phyloP scores from a whole-genome alignment of 768 basidiomycete species.

The Leccinum truebloodii region DNA sequence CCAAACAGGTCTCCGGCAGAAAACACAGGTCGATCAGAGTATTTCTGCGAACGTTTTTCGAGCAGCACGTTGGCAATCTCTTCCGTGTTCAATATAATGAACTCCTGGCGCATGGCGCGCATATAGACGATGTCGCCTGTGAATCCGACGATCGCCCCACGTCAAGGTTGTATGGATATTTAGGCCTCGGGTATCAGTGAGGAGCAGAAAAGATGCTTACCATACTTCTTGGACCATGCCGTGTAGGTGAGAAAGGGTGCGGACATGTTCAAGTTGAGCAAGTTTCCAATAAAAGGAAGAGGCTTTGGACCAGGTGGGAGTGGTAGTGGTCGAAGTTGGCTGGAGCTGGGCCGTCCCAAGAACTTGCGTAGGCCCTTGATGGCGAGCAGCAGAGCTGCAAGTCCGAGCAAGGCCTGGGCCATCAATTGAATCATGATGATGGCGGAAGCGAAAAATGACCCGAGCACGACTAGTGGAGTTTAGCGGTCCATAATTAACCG shows the following conservation, averaged over 20 bases:
- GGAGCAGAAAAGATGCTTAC: background rate
- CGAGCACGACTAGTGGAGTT: no score
- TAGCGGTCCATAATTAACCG: no score
- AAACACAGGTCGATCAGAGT: background rate
- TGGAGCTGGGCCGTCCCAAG: background rate
- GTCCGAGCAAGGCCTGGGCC: background rate
- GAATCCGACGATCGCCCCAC: background rate
- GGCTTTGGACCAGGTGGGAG: background rate
- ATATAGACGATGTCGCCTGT: background rate
- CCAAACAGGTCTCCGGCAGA: conserved; percentile 12
- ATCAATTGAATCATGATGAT: background rate
- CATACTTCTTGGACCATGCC: background rate
- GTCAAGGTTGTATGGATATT: background rate
- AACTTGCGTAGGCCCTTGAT: background rate
- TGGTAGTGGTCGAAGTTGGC: background rate
- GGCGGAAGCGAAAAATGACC: no score
- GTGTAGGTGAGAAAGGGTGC: background rate
- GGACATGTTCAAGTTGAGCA: background rate
- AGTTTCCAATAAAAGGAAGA: background rate
- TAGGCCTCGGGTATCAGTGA: background rate
- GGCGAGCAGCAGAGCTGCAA: background rate
- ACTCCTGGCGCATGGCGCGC: background rate
- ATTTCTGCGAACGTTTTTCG: background rate
- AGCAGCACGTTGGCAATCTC: background rate
- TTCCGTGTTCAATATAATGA: background rate